Base-by-base conservation (phyloP, 768 basidiomycete species). In the Saitozyma podzolica region DNA sequence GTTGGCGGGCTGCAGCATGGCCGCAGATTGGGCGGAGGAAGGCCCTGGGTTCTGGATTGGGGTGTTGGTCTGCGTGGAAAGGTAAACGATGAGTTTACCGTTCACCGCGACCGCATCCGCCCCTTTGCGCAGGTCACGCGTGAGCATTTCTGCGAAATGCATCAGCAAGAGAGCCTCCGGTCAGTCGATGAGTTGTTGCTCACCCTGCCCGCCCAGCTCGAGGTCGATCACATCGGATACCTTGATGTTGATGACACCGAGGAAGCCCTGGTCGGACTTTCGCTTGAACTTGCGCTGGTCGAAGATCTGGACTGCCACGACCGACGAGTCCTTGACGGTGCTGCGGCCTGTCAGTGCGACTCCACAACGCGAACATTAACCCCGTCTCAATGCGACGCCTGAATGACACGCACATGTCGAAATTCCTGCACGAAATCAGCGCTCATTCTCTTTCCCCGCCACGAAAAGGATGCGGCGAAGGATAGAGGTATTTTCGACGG, bases 231-330 rank as follows among this genome's bases (percentile, higher is more conserved):
- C 89, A 80, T 93, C 90, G 77, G 88, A 86, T 64, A 98, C 91
- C 69, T 89, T 86, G 67, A 98, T 85, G 78, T 99, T 99, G 70
- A 98, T 94, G 13, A 98, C 95, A 42, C 96, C 96, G 58, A 99
- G 83, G 80, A 99, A 99, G 1, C 96, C 96, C 78, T 98, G 96
- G 78, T 99, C 96, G 42, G 67, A 68, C 74, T 89, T 88, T 81
- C 90, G 85, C 84, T 99, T 99, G 83, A 98, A 98, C 82, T 99
- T 99, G 80, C 92, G 88, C 81, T 98, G 95, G 81, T 99, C 96
- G 70, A 98, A 98, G 72, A 98, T 96, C 81, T 99, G 96, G 0
- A 98, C 94, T 6, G 92, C 92, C 62, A 99, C 86, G 53, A 98
- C 91, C 16, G 94, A 97, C n/a, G 91, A 92, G 70, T 99, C 96